These are phyloP conservation scores for Penicillium turbatum DNA, from an alignment of 495 filamentous ascomycete species.

Conservation along the genomic window DNA sequence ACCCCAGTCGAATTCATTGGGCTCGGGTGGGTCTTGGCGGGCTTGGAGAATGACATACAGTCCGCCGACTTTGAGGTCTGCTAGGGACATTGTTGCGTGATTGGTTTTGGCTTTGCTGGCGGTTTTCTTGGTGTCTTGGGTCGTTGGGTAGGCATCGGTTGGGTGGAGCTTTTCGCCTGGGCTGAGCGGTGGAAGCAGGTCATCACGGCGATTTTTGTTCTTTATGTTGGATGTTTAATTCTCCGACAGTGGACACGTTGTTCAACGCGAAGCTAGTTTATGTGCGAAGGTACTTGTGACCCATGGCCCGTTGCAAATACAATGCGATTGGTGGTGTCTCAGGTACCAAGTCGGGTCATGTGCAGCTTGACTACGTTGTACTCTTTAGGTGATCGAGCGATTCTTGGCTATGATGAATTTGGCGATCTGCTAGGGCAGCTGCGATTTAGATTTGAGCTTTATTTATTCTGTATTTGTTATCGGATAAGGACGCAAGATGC, in stretches of 20 bases:
- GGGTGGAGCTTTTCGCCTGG: not conserved
- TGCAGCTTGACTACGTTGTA: not conserved
- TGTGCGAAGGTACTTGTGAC: not conserved
- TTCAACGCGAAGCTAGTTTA: not conserved
- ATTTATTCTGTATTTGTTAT: no score
- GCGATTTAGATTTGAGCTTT: not conserved
- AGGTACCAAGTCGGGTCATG: not conserved
- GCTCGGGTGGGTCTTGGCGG: conserved; percentile 14
- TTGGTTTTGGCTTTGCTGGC: not conserved
- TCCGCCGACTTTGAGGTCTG: conserved; percentile 6
- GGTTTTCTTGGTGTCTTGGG: not conserved
- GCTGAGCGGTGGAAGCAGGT: not conserved
- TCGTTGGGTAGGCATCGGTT: not conserved
- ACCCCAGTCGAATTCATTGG: conserved; percentile 23
- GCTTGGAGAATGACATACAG: conserved; percentile 18
- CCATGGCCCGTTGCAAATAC: not conserved
- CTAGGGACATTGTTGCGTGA: not conserved
- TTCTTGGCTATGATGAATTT: not conserved
- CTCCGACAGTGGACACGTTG: not conserved
- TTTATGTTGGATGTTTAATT: not conserved
- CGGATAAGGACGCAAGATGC: not conserved
- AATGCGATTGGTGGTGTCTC: not conserved
- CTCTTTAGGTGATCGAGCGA: not conserved
- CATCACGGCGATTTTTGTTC: not conserved
- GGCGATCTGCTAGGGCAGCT: not conserved